Evolutionary conservation across 2,329 filamentous ascomycete genomes (phyloP).

Genomic region (Ceratocystis albifundus): DNA sequence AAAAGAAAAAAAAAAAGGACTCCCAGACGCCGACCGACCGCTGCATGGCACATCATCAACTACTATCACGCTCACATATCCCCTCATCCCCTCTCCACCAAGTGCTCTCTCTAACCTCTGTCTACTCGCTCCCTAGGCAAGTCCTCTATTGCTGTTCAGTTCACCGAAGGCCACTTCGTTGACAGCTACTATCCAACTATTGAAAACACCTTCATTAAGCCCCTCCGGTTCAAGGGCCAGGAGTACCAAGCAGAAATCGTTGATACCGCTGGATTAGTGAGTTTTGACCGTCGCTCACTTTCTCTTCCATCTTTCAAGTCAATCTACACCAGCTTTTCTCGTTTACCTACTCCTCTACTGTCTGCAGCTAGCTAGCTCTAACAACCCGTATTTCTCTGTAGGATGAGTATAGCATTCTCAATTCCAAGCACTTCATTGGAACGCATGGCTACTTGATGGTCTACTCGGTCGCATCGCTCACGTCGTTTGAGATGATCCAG

Average conservation of each 20-base stretch:
- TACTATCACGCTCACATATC: neutral
- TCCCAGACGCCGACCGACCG: too few species aligned
- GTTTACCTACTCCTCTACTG: too few species aligned
- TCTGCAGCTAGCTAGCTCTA: neutral
- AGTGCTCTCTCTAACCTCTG: neutral
- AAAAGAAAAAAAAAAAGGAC: neutral
- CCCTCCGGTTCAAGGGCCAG: slow-evolving; percentile 83
- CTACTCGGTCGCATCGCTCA: slow-evolving; percentile 88
- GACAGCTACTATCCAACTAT: slow-evolving; percentile 99
- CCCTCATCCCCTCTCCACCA: neutral
- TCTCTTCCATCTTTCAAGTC: neutral
- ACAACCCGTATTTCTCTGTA: slow-evolving; percentile 30
- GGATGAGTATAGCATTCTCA: slow-evolving; percentile 98
- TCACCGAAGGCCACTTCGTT: slow-evolving; percentile 95
- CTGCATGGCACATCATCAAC: neutral
- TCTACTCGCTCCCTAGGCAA: slow-evolving; percentile 53
- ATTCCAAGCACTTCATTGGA: slow-evolving; percentile 97
- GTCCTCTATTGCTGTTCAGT: slow-evolving; percentile 91
- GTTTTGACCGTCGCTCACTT: slow-evolving; percentile 25
- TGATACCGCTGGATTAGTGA: slow-evolving; percentile 87
- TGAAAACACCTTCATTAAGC: slow-evolving; percentile 96
- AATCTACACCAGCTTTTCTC: neutral
- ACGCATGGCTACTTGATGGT: slow-evolving; percentile 98
- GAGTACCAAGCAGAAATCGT: slow-evolving; percentile 96
- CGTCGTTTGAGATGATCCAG: slow-evolving; percentile 94